These are phyloP conservation scores for Dipteronia sinensis DNA, from an alignment of 345 rosid genomes.

Conservation along the genomic window DNA sequence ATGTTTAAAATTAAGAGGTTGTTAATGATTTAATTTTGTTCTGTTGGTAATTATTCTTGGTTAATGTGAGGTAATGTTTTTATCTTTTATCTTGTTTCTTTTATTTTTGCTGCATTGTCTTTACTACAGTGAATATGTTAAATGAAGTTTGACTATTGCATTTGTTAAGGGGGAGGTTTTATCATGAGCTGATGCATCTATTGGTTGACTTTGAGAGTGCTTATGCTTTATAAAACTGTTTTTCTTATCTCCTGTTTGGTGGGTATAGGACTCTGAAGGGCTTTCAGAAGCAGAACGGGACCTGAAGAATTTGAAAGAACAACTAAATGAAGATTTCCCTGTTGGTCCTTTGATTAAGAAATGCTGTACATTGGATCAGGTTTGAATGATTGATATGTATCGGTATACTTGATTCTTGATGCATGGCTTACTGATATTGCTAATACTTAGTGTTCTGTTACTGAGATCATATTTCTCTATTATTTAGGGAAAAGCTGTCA, in stretches of 20 bases:
- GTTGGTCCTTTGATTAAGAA: constrained; percentile 89
- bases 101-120: neutral
- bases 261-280: constrained; percentile 77
- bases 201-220: neutral
- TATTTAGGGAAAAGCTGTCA: constrained; percentile 84
- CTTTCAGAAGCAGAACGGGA: constrained; percentile 86
- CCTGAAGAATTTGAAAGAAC: constrained; percentile 81
- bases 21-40: neutral
- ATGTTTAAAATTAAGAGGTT: neutral
- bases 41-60: neutral
- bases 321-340: constrained; percentile 83
- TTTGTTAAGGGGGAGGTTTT: neutral
- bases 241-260: constrained; percentile 18
- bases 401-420: constrained; percentile 11
- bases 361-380: constrained; percentile 97
- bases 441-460: constrained; percentile 1
- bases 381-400: constrained; percentile 22
- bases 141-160: neutral
- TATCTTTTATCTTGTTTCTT: neutral
- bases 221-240: constrained; percentile 6
- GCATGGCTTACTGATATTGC: constrained; percentile 8
- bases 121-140: neutral
- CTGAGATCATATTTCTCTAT: constrained; percentile 18
- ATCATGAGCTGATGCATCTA: neutral
- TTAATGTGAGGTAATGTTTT: neutral